phyloP scores from a whole-genome alignment of 1,284 basidiomycete genomes.

The Cryptococcus sp. region DNA sequence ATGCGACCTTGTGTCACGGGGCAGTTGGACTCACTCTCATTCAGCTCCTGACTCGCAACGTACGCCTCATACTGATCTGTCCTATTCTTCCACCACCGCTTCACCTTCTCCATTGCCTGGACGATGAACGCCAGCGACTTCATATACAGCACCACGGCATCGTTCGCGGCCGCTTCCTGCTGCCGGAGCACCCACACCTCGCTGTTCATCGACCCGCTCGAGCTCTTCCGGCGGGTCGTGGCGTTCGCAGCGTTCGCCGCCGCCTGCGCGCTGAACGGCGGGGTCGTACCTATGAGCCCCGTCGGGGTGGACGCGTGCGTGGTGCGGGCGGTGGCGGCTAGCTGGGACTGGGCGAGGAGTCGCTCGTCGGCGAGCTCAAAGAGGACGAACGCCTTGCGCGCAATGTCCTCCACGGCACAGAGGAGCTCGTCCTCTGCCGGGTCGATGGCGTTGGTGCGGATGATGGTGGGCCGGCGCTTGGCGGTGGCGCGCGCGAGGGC shows the following conservation, averaged over 20 bases:
- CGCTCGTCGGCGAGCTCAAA: conserved; percentile 91
- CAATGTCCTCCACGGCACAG: conserved; percentile 73
- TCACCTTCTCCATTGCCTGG: conserved; percentile 70
- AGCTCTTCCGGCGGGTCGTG: conserved; percentile 23
- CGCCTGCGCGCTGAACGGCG: conserved; percentile 25
- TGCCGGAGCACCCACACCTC: conserved; percentile 60
- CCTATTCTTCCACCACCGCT: conserved; percentile 50
- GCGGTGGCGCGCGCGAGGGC: conserved; percentile 41
- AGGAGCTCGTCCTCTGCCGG: conserved; percentile 78
- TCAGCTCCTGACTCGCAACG: conserved; percentile 53
- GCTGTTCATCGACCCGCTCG: conserved; percentile 30
- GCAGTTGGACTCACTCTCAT: conserved; percentile 51
- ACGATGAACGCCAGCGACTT: conserved; percentile 89
- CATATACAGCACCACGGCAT: conserved; percentile 85
- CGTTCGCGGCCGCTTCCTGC: conserved; percentile 71
- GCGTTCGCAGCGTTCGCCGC: conserved; percentile 7
- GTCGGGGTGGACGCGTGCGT: conserved; percentile 7
- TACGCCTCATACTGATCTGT: conserved; percentile 27
- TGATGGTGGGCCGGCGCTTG: conserved; percentile 33
- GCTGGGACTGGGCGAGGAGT: conserved; percentile 60
- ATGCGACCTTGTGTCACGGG: background rate
- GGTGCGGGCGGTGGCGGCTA: conserved; percentile 7
- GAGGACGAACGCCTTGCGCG: conserved; percentile 91
- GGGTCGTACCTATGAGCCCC: conserved; percentile 52
- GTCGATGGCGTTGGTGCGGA: conserved; percentile 53